Conservation (phyloP, 805 yeast genomes). For the Yarrowia osloensis region DNA sequence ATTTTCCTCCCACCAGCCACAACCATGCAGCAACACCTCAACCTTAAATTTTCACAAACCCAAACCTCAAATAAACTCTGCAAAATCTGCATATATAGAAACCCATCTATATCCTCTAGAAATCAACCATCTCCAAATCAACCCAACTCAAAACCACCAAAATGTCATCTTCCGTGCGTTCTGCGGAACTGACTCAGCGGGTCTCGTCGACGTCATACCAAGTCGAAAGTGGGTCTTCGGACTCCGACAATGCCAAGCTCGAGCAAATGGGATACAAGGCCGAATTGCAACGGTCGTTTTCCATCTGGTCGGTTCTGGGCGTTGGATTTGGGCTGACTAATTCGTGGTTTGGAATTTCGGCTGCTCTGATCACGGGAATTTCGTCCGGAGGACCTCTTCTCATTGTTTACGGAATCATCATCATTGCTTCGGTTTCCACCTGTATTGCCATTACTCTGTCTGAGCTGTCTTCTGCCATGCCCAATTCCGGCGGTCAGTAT, state of each 20-base stretch:
- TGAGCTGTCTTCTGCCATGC: constrained; percentile 64
- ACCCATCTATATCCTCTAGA: neutral
- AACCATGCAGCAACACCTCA: too few species aligned
- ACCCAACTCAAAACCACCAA: too few species aligned
- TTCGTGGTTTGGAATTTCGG: constrained; percentile 63
- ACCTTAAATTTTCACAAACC: too few species aligned
- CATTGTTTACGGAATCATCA: constrained; percentile 59
- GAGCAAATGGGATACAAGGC: constrained; percentile 57
- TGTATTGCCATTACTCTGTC: constrained; percentile 65
- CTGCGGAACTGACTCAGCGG: neutral
- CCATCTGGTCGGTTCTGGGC: constrained; percentile 50
- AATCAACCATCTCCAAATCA: too few species aligned
- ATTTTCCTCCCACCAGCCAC: too few species aligned
- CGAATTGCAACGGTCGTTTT: constrained; percentile 61
- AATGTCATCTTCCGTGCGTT: neutral
- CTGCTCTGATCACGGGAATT: constrained; percentile 61
- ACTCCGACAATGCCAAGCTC: constrained; percentile 18
- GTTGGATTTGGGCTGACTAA: constrained; percentile 68
- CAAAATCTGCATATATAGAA: constrained; percentile 2
- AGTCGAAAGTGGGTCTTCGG: neutral
- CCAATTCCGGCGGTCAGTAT: constrained; percentile 70
- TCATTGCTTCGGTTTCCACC: constrained; percentile 56
- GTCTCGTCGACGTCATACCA: neutral
- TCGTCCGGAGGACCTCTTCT: constrained; percentile 65
- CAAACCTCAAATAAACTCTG: neutral